Percentiles rank a stretch among this genome's conserved stretches.
Conservation (phyloP, 2,329 filamentous ascomycete genomes). For the Triangularia verruculosa region DNA sequence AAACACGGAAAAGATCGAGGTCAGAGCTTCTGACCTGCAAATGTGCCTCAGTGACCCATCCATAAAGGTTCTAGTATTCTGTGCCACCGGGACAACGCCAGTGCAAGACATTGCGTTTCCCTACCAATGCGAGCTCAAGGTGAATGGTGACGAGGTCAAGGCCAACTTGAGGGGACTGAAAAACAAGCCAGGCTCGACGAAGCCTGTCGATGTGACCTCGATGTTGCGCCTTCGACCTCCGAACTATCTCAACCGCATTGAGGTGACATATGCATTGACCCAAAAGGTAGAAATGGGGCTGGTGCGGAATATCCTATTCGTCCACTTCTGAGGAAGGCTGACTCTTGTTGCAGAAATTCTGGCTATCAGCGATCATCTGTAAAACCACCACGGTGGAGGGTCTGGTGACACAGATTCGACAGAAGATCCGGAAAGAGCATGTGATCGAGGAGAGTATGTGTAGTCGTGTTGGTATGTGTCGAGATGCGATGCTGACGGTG, state of each 20-base stretch:
- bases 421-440: conserved; percentile 73
- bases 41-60: conserved; percentile 59
- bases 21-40: conserved; percentile 50
- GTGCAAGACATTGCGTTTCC: conserved; percentile 83
- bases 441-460: conserved; percentile 80
- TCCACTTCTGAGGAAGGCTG: conserved; percentile 2
- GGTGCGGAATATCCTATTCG: neutral
- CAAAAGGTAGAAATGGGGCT: conserved; percentile 58
- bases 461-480: neutral
- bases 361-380: conserved; percentile 72
- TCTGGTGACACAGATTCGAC: conserved; percentile 66
- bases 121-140: conserved; percentile 85
- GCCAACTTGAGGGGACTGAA: conserved; percentile 93
- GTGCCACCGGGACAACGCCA: conserved; percentile 62
- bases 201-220: conserved; percentile 85
- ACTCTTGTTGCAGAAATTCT: conserved; percentile 58
- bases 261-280: conserved; percentile 90
- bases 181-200: conserved; percentile 91
- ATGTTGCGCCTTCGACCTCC: conserved; percentile 65
- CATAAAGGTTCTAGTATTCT: conserved; percentile 78
- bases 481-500: conserved; percentile 8
- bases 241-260: conserved; percentile 71
- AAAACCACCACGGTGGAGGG: conserved; percentile 67
- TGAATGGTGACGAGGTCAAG: conserved; percentile 84
- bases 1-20: conserved; percentile 44